Evolutionary conservation across 2,329 filamentous ascomycete genomes (phyloP), one percentile per base, ranked within the genome.

Genomic region (Aurifilum marmelostoma): DNA sequence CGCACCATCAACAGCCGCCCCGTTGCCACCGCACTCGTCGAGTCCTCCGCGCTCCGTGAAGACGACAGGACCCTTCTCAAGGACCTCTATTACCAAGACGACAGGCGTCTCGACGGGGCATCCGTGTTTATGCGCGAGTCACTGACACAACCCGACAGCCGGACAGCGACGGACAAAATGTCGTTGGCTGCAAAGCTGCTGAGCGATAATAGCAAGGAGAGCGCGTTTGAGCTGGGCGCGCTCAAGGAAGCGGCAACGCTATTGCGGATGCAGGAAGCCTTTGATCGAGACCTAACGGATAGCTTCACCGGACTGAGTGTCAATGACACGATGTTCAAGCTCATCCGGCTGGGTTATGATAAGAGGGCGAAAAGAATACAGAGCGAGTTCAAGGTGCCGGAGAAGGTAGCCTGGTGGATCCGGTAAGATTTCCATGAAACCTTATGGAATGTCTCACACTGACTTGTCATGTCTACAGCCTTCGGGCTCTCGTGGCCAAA

Each of bases 81-180:
- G 76, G 96, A 98, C 76, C 84, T 99, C 3, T 99, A 96, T 81
- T 99, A 99, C 78, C 96, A 98, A 80, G 96, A 98, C 75, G 96
- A 99, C 77, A 89, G 95, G 6, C 89, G 94, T 3, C 83, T 94
- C 6, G 96, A 98, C 73, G 94, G 96, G 3, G 92, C 95, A 0
- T 92, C 93, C 69, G 89, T 99, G 1, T 92, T 98, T 69, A 83
- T 99, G 18, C 88, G 89, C 27, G 95, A 99, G 80, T 92, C 94
- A 0, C 83, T 99, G 9, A 82, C 85, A 5, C 92, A 96, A 76
- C 85, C 89, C 0, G 89, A 92, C 71, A 83, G 89, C 34, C 85
- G 89, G 43, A 90, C 89, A 0, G 87, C 92, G 6, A 86, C 88
- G 1, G 96, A 98, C 78, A 98, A 97, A 81, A 85, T 99, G 52